Conservation (phyloP, 441 rosid genomes). For the Aquilaria agallochum region DNA sequence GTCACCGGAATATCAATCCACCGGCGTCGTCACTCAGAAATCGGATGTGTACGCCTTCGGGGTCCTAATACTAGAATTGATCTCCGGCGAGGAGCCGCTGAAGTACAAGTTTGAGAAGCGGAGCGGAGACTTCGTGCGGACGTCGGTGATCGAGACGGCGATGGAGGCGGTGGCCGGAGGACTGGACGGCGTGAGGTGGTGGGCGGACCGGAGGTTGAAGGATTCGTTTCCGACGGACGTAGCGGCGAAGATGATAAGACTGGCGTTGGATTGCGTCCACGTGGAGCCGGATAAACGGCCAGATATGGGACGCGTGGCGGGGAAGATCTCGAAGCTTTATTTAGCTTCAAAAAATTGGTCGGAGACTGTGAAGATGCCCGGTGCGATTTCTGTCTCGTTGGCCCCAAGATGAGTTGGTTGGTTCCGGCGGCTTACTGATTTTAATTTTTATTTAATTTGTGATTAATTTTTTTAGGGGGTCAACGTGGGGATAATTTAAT, state of each 20-base stretch:
- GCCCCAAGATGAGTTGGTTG: slow-evolving; percentile 52
- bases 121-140: slow-evolving; percentile 42
- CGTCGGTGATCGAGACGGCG: slow-evolving; percentile 63
- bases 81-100: slow-evolving; percentile 74
- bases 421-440: slow-evolving; percentile 5
- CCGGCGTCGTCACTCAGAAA: slow-evolving; percentile 60
- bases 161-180: slow-evolving; percentile 29
- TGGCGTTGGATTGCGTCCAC: slow-evolving; percentile 68
- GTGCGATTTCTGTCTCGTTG: slow-evolving; percentile 53
- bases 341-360: slow-evolving; percentile 60
- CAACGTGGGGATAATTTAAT: background rate
- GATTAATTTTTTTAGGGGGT: no score
- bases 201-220: slow-evolving; percentile 65
- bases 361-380: slow-evolving; percentile 33
- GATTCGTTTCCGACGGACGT: slow-evolving; percentile 84
- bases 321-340: slow-evolving; percentile 64
- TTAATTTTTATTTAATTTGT: background rate
- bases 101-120: slow-evolving; percentile 47
- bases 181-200: slow-evolving; percentile 39
- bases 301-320: slow-evolving; percentile 81
- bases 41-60: slow-evolving; percentile 80
- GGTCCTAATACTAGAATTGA: slow-evolving; percentile 63
- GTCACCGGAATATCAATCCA: slow-evolving; percentile 65
- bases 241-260: slow-evolving; percentile 43
- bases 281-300: slow-evolving; percentile 62